Evolutionary conservation across 768 basidiomycete genomes (phyloP).

Genomic region (Amanita jacksonii): DNA sequence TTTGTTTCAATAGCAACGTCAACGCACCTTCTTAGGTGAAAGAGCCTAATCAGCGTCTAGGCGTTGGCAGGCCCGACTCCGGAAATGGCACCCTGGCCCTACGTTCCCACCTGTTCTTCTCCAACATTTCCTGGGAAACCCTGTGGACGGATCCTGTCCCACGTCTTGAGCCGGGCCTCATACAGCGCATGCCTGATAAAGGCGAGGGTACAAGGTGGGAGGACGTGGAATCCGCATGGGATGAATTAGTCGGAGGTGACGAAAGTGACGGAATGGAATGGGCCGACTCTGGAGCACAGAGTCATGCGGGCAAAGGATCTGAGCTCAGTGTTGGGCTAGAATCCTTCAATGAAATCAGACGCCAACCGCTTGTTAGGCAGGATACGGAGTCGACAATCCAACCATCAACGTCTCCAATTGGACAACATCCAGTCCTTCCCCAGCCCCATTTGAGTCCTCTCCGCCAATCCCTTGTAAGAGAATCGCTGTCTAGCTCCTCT

Average conservation of each 20-base stretch:
- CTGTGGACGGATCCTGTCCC: constrained; percentile 63
- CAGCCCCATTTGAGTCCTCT: constrained; percentile 5
- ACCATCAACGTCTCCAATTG: constrained; percentile 6
- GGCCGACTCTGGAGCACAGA: constrained; percentile 36
- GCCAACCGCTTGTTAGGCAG: constrained; percentile 12
- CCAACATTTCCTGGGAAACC: constrained; percentile 44
- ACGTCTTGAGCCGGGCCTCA: constrained; percentile 44
- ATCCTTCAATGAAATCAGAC: constrained; percentile 1
- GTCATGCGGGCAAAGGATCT: background rate
- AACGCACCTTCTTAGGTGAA: constrained; percentile 32
- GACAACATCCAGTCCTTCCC: background rate
- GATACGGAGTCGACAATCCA: constrained; percentile 13
- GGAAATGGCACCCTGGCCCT: constrained; percentile 36
- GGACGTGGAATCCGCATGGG: constrained; percentile 47
- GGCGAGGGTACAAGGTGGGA: constrained; percentile 35
- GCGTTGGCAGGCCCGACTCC: constrained; percentile 35
- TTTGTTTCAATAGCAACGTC: constrained; percentile 1
- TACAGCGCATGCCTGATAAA: constrained; percentile 30
- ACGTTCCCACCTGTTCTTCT: constrained; percentile 55
- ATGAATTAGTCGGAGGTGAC: constrained; percentile 29
- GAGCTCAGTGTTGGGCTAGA: background rate
- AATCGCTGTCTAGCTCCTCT: constrained; percentile 19
- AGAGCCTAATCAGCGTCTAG: constrained; percentile 52
- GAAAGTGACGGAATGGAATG: constrained; percentile 40
- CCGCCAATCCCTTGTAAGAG: background rate